A percentile compares a stretch with the other conserved stretches of the same genome.
These are phyloP conservation scores for Blastobotrys indianensis DNA, from an alignment of 1,139 yeast genomes.

Conservation along the genomic window DNA sequence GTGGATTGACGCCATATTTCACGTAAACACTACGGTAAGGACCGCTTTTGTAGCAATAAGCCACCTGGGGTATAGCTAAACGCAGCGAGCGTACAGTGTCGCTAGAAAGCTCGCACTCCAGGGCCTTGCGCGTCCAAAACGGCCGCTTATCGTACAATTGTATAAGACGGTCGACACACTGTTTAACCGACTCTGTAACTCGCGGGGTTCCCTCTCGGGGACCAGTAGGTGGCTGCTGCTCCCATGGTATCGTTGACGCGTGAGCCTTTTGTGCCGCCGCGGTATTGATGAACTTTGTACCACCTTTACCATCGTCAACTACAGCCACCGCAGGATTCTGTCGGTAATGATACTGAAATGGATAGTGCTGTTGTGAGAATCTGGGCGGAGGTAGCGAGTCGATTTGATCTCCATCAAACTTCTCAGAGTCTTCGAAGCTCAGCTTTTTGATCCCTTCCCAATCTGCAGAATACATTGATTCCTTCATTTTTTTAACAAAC, in stretches of 20 bases:
- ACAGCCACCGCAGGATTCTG: conserved; percentile 50
- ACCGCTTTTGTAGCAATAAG: conserved; percentile 78
- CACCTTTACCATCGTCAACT: conserved; percentile 50
- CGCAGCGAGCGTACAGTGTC: conserved; percentile 48
- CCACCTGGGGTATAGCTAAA: conserved; percentile 75
- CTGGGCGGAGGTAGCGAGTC: conserved; percentile 82
- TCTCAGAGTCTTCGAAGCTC: conserved; percentile 30
- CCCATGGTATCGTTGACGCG: conserved; percentile 40
- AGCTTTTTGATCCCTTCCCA: conserved; percentile 35
- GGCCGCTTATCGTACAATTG: conserved; percentile 64
- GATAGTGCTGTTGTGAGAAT: conserved; percentile 68
- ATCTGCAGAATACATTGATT: conserved; percentile 40
- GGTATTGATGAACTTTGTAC: conserved; percentile 27
- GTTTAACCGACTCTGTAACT: conserved; percentile 33
- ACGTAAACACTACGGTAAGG: conserved; percentile 95
- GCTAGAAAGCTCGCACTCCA: conserved; percentile 47
- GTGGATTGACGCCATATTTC: conserved; percentile 74
- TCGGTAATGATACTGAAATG: conserved; percentile 65
- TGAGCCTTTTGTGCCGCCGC: conserved; percentile 31
- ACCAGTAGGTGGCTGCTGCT: conserved; percentile 41
- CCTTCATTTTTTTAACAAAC: conserved; percentile 40
- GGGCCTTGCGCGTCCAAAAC: conserved; percentile 77
- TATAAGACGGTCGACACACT: conserved; percentile 50
- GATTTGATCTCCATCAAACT: conserved; percentile 33
- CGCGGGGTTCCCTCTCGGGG: conserved; percentile 41